phyloP scores from a whole-genome alignment of 306 rosid genomes.

The Lathyrus sativus region DNA sequence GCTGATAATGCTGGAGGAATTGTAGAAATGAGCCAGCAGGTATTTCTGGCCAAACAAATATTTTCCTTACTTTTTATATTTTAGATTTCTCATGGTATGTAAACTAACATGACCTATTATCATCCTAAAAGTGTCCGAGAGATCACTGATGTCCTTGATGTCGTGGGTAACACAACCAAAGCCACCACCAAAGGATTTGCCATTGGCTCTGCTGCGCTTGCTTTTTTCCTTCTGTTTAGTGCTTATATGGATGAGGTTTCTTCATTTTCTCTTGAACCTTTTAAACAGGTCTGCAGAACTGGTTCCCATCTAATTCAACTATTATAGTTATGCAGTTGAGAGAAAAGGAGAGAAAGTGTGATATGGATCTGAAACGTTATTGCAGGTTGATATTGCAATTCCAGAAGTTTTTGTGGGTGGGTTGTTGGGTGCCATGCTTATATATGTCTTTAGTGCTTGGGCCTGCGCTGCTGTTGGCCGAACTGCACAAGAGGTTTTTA shows the following conservation, averaged over 20 bases:
- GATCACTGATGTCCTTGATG: constrained; percentile 96
- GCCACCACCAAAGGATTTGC: constrained; percentile 99
- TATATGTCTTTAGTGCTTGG: constrained; percentile 93
- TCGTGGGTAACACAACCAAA: constrained; percentile 96
- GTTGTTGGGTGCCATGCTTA: constrained; percentile 96
- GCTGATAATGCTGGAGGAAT: constrained; percentile 99
- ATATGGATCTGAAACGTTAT: neutral
- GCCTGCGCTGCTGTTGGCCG: constrained; percentile 97
- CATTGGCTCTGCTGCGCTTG: constrained; percentile 98
- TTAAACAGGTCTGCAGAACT: constrained; percentile 70
- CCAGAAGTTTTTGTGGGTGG: constrained; percentile 96
- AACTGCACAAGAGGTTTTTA: constrained; percentile 98
- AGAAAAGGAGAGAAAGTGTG: constrained; percentile 7
- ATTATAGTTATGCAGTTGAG: constrained; percentile 15
- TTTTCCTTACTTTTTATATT: constrained; percentile 29
- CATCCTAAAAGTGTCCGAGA: constrained; percentile 99
- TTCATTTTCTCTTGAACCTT: constrained; percentile 71
- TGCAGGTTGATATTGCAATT: constrained; percentile 97
- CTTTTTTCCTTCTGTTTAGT: constrained; percentile 96
- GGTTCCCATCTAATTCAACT: constrained; percentile 21
- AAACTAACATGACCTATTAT: constrained; percentile 31
- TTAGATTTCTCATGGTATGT: constrained; percentile 22
- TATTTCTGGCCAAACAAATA: constrained; percentile 41
- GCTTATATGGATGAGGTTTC: constrained; percentile 99
- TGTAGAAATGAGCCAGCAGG: constrained; percentile 99